These are phyloP conservation scores for Diospyros kaki DNA, from an alignment of 148 eudicot species.

Conservation along the genomic window DNA sequence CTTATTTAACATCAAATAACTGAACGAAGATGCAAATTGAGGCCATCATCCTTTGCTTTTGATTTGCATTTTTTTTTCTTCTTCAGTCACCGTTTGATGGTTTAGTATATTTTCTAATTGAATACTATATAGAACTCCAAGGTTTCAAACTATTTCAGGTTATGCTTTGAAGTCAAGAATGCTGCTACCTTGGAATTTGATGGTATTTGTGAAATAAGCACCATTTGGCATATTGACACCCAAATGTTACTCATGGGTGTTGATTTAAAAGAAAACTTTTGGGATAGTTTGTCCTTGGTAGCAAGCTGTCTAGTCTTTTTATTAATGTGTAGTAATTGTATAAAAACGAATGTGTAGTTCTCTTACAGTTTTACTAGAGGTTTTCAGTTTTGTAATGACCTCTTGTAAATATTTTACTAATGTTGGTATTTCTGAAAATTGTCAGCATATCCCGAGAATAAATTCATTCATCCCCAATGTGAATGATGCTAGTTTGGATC, in stretches of 20 bases:
- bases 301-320: not conserved
- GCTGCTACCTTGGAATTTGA: not conserved
- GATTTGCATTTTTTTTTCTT: not conserved
- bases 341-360: not conserved
- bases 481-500: constrained; percentile 77
- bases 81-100: too few relatives aligned
- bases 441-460: constrained; percentile 79
- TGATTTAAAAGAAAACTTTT: not conserved
- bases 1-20: not conserved
- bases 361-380: not conserved
- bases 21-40: too few relatives aligned
- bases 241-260: not conserved
- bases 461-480: constrained; percentile 65
- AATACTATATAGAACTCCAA: not conserved
- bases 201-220: not conserved
- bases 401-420: not conserved
- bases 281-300: too few relatives aligned
- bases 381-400: not conserved
- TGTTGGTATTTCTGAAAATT: constrained; percentile 6
- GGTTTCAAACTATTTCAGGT: not conserved
- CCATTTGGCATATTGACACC: not conserved
- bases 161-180: not conserved
- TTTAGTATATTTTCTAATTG: too few relatives aligned
- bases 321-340: not conserved
- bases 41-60: not conserved